These are phyloP conservation scores for Mucor sp. DNA, from an alignment of 371 early-diverging fungal species.

Conservation along the genomic window DNA sequence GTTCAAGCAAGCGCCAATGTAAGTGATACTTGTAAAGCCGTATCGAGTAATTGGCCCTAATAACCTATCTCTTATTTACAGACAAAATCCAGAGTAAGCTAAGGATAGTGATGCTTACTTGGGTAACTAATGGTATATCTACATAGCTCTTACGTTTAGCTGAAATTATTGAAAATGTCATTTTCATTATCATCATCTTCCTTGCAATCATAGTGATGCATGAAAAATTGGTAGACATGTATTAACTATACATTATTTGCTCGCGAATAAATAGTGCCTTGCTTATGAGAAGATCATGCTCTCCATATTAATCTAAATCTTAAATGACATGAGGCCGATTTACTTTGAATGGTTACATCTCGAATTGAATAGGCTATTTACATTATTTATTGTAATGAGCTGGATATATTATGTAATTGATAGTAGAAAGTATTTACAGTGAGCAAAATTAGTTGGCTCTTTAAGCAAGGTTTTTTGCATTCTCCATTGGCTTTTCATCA, in stretches of 20 bases:
- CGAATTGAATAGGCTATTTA: not conserved
- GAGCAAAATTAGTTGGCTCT: not conserved
- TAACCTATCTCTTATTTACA: not conserved
- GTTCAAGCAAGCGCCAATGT: not conserved
- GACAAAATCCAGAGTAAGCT: too few species aligned
- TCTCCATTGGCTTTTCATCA: not conserved
- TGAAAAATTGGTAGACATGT: not conserved
- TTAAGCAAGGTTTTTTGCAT: not conserved
- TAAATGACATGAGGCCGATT: too few species aligned
- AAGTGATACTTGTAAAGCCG: not conserved
- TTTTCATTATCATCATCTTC: not conserved
- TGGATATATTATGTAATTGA: not conserved
- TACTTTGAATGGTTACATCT: not conserved
- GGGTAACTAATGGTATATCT: too few species aligned
- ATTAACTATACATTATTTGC: not conserved
- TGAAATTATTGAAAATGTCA: not conserved
- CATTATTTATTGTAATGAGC: not conserved
- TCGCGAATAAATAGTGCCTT: not conserved
- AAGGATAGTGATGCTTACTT: too few species aligned
- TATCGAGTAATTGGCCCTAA: too few species aligned
- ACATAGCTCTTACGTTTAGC: too few species aligned
- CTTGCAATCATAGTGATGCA: not conserved
- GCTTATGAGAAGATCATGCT: not conserved
- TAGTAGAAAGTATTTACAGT: not conserved
- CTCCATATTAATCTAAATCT: too few species aligned